Base-by-base conservation (phyloP, 345 rosid species). In the Combretum micranthum region DNA sequence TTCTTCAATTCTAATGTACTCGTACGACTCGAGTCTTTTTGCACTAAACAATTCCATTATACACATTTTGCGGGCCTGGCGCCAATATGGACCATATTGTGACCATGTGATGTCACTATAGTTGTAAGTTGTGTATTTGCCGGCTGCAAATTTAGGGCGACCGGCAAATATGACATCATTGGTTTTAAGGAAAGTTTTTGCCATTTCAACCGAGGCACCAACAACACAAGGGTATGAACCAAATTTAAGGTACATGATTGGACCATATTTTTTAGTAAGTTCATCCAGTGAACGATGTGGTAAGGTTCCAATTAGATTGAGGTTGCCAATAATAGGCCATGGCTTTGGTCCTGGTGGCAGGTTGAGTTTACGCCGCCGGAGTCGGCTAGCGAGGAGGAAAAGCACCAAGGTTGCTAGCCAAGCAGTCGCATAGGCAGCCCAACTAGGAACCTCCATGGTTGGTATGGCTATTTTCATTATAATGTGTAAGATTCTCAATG, bases 251-350 rank as follows among this genome's bases (percentile, higher is more conserved):
- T 70, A 69, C 94, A 86, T 75, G 49, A 86, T 6, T 5, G 89
- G 75, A 0, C 87, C 94, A 20, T 86, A 81, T 52, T 81, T 80
- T 53, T 57, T 58, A 42, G 93, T 71, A 37, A 86, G 80, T 5
- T 56, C 54, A 44, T 85, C 77, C 75, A 85, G 32, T 39, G 88
- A 80, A 1, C 65, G 75, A 69, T 85, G 93, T 16, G 93, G 93
- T 16, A 85, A 83, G 5, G 77, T 2, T 48, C 86, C 77, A 2
- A 85, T 80, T 20, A 83, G 80, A 70, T 86, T 68, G 18, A 80
- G 89, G 73, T 83, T 86, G 50, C 93, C 87, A 14, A 86, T 79
- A 15, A 83, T 62, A 14, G 93, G 87, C 88, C 88, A 82, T 0
- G 84, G 70, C 56, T 71, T 82, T 12, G 92, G 88, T 0, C 89